These are phyloP conservation scores for Myriosclerotinia scirpicola DNA, from an alignment of 2,329 filamentous ascomycete species.

Conservation along the genomic window DNA sequence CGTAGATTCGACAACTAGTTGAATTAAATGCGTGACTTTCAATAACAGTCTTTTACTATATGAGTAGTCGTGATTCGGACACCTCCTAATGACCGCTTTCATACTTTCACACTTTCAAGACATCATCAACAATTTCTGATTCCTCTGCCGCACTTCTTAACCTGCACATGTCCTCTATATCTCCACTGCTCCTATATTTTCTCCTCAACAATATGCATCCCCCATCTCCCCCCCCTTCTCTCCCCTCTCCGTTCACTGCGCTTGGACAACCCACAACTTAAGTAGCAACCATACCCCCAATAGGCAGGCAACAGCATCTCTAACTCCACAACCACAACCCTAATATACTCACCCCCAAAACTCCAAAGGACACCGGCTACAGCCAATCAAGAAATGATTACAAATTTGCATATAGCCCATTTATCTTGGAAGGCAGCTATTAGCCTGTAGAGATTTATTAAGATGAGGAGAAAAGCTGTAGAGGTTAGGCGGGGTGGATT, in stretches of 20 bases:
- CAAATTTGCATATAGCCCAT: too few relatives aligned
- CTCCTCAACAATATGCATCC: too few relatives aligned
- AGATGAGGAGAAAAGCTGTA: not conserved
- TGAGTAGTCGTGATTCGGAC: not conserved
- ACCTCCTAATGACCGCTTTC: not conserved
- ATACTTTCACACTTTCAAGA: too few relatives aligned
- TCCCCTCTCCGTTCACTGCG: rapidly evolving
- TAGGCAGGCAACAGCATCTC: too few relatives aligned
- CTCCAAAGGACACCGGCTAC: too few relatives aligned
- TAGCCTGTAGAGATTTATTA: not conserved
- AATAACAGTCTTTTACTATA: not conserved
- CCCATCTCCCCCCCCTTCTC: not conserved
- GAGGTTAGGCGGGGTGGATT: not conserved
- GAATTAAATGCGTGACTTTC: not conserved
- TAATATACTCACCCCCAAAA: not conserved
- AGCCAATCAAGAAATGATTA: not conserved
- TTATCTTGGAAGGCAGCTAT: not conserved
- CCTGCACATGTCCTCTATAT: too few relatives aligned
- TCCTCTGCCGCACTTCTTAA: too few relatives aligned
- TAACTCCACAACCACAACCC: too few relatives aligned
- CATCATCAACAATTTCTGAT: too few relatives aligned
- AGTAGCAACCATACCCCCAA: not conserved
- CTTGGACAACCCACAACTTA: not conserved
- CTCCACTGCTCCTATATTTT: too few relatives aligned
- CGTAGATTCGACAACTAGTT: not conserved